A percentile compares a stretch with the other conserved stretches of the same genome.
phyloP scores from a whole-genome alignment of 805 yeast genomes.

The Candida railenensis region DNA sequence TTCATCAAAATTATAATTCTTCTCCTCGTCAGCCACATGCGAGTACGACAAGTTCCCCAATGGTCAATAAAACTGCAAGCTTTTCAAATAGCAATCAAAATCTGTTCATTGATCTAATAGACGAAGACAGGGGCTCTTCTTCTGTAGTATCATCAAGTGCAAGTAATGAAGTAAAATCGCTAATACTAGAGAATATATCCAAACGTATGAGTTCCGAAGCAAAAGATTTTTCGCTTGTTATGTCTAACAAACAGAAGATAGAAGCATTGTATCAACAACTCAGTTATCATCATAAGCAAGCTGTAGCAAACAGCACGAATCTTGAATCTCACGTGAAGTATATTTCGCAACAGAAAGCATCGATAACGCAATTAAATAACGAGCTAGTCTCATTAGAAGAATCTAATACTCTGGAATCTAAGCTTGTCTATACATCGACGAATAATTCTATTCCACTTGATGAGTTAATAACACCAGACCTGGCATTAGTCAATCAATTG shows the following conservation, averaged over 20 bases:
- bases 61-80: neutral
- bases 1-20: neutral
- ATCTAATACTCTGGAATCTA: conserved; percentile 16
- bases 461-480: conserved; percentile 39
- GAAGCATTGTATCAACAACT: conserved; percentile 31
- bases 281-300: conserved; percentile 33
- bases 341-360: conserved; percentile 23
- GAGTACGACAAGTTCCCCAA: neutral
- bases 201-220: neutral
- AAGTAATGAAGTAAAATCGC: neutral
- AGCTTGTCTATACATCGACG: conserved; percentile 6
- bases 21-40: neutral
- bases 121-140: neutral
- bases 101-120: conserved; percentile 1
- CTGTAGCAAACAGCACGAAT: conserved; percentile 31
- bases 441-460: conserved; percentile 23
- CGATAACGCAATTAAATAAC: conserved; percentile 22
- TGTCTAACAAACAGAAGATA: conserved; percentile 15
- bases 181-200: neutral
- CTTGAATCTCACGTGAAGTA: conserved; percentile 30
- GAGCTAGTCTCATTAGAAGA: conserved; percentile 23
- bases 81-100: neutral
- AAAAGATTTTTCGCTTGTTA: conserved; percentile 1
- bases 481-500: conserved; percentile 52
- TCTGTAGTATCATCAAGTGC: neutral